These are phyloP conservation scores for Colletotrichum sp. DNA, from an alignment of 2,329 filamentous ascomycete genomes.

Conservation along the genomic window DNA sequence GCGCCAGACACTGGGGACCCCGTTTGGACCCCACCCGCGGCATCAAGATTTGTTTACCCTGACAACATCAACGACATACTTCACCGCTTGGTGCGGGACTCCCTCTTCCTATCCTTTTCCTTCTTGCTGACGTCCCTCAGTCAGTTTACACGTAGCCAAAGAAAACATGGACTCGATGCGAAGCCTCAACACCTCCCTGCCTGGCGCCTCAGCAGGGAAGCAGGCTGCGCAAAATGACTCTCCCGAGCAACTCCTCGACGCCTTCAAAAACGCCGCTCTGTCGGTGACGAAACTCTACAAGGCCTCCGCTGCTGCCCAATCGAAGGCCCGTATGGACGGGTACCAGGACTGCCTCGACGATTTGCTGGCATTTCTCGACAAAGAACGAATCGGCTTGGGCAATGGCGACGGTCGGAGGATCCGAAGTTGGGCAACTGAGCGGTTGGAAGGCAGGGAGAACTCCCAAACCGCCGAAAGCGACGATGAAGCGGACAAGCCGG, in stretches of 20 bases:
- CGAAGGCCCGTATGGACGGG: conserved; percentile 77
- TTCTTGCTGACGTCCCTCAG: neutral
- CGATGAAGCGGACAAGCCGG: conserved; percentile 70
- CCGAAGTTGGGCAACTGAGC: conserved; percentile 70
- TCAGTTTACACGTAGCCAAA: neutral
- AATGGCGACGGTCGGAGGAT: conserved; percentile 78
- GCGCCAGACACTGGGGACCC: conserved; percentile 1
- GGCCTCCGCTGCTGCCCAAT: conserved; percentile 79
- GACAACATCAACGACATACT: conserved; percentile 4
- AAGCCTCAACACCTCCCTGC: conserved; percentile 29
- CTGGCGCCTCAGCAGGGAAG: conserved; percentile 21
- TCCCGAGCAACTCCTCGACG: conserved; percentile 76
- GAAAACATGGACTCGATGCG: conserved; percentile 36
- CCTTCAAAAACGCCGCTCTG: conserved; percentile 90
- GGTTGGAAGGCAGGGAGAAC: conserved; percentile 67
- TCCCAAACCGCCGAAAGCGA: conserved; percentile 67
- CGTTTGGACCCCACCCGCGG: conserved; percentile 9
- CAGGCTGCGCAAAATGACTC: conserved; percentile 39
- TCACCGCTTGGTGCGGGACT: conserved; percentile 18
- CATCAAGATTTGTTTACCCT: conserved; percentile 20
- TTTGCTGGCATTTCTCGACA: conserved; percentile 83
- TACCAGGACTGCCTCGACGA: conserved; percentile 96
- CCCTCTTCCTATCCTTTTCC: neutral
- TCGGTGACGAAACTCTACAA: conserved; percentile 98
- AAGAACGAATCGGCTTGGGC: conserved; percentile 75